These are phyloP conservation scores for Lactarius sanguifluus DNA, from an alignment of 768 basidiomycete species.

Conservation along the genomic window DNA sequence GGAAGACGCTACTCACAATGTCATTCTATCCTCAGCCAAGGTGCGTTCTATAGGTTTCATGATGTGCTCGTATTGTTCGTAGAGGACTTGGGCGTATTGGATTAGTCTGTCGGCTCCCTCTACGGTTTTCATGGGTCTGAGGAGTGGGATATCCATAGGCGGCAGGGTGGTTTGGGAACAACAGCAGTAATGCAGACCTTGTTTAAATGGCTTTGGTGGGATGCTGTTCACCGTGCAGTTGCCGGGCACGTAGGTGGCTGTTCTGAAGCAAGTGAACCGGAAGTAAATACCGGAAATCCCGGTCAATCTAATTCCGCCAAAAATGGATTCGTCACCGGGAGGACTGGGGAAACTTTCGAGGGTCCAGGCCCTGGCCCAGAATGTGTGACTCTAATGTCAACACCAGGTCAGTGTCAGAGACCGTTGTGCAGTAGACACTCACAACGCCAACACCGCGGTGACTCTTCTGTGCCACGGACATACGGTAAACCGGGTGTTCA, in stretches of 20 bases:
- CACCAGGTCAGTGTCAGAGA: neutral
- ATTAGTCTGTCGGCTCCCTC: neutral
- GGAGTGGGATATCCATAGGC: neutral
- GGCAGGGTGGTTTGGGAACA: neutral
- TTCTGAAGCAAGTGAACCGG: neutral
- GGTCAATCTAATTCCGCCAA: neutral
- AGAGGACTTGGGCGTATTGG: neutral
- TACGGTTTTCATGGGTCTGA: slow-evolving; percentile 1
- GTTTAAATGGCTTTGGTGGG: neutral
- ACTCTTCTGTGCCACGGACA: neutral
- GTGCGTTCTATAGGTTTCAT: neutral
- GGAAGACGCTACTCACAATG: neutral
- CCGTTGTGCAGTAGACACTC: neutral
- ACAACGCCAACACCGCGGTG: neutral
- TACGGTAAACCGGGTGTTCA: neutral
- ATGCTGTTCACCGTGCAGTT: neutral
- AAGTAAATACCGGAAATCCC: neutral
- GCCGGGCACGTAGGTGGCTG: neutral
- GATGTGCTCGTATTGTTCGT: neutral
- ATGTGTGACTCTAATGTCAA: neutral
- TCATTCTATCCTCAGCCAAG: neutral
- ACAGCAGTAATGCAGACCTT: neutral
- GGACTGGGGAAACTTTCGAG: neutral
- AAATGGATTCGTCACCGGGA: neutral
- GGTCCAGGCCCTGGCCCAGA: neutral